These are phyloP conservation scores for Hemisphaericaspora nanyangensis DNA, from an alignment of 805 yeast species.

Conservation along the genomic window DNA sequence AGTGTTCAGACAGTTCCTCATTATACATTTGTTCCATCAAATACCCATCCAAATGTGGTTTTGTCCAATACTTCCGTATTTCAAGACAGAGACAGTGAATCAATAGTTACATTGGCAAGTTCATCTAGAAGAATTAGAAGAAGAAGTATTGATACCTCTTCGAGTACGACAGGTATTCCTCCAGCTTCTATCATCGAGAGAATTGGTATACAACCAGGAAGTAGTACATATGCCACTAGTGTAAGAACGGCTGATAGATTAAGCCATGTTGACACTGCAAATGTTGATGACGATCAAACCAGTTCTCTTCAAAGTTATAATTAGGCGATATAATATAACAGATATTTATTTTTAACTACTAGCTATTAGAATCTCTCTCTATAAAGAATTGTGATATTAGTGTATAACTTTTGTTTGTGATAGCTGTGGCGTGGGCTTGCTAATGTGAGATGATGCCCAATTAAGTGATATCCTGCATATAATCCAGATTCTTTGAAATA, in stretches of 20 bases:
- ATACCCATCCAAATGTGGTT: neutral
- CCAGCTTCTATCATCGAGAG: conserved; percentile 71
- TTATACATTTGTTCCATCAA: conserved; percentile 5
- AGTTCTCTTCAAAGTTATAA: conserved; percentile 7
- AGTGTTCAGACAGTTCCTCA: conserved; percentile 18
- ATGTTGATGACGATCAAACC: conserved; percentile 9
- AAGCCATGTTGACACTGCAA: conserved; percentile 7
- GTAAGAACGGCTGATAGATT: conserved; percentile 9
- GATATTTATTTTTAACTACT: no score
- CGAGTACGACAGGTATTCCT: conserved; percentile 66
- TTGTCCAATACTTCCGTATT: neutral
- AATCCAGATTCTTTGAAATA: no score
- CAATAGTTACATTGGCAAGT: conserved; percentile 41
- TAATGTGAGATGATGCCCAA: no score
- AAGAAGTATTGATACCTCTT: conserved; percentile 49
- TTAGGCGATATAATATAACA: no score
- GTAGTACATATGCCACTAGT: conserved; percentile 19
- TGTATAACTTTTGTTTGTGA: no score
- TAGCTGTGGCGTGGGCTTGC: no score
- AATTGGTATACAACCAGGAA: conserved; percentile 29
- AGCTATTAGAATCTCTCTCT: no score
- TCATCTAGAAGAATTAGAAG: conserved; percentile 36
- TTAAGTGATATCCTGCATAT: no score
- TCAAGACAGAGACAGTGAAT: conserved; percentile 38
- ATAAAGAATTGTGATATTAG: no score